These are phyloP conservation scores for Eutrema heterophyllum DNA, from an alignment of 345 rosid genomes.

Conservation along the genomic window DNA sequence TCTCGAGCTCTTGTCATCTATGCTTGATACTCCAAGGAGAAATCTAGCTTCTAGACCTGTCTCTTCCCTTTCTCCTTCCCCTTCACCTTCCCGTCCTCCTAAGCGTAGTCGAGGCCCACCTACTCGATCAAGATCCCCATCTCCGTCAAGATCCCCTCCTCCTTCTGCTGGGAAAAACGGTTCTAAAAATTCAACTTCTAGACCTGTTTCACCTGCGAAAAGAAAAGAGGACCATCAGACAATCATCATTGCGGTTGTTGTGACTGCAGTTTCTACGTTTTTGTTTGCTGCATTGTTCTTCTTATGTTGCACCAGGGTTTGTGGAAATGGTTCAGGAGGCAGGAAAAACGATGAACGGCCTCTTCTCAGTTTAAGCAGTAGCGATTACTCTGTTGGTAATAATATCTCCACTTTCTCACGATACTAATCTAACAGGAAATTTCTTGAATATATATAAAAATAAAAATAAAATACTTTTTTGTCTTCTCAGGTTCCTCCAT, in stretches of 20 bases:
- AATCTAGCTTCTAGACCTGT: constrained; percentile 33
- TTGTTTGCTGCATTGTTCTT: constrained; percentile 60
- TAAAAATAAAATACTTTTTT: constrained; percentile 1
- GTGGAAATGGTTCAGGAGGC: constrained; percentile 38
- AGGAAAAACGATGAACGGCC: constrained; percentile 73
- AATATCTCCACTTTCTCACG: not conserved
- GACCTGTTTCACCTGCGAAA: constrained; percentile 19
- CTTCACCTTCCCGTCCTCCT: constrained; percentile 31
- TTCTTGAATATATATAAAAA: not conserved
- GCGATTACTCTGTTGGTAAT: constrained; percentile 62
- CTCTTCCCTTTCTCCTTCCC: constrained; percentile 31
- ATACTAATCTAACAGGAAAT: not conserved
- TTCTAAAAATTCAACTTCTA: constrained; percentile 30
- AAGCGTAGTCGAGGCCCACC: constrained; percentile 26
- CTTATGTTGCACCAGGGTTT: constrained; percentile 49
- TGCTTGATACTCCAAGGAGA: constrained; percentile 36
- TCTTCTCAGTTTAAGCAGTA: constrained; percentile 81
- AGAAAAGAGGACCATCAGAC: constrained; percentile 28
- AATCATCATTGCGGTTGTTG: constrained; percentile 63
- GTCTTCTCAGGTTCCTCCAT: constrained; percentile 58
- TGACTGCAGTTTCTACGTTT: constrained; percentile 68
- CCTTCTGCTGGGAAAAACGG: constrained; percentile 20
- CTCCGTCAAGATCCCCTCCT: constrained; percentile 30
- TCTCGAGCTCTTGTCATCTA: constrained; percentile 28
- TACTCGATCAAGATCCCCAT: constrained; percentile 23